These are phyloP conservation scores for Abelmoschus esculentus DNA, from an alignment of 345 rosid genomes.

Conservation along the genomic window DNA sequence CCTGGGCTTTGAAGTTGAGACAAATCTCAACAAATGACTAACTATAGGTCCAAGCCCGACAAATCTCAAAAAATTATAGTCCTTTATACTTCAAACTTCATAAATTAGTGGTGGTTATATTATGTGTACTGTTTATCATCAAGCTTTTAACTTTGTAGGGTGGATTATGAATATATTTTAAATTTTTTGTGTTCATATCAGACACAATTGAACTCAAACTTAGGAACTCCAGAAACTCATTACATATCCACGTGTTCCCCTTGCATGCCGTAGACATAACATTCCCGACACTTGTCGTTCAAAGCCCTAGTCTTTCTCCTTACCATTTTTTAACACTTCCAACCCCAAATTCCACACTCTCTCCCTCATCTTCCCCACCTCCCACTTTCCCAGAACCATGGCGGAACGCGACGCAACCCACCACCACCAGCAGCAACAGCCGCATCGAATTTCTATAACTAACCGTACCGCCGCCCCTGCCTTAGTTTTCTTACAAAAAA, in stretches of 20 bases:
- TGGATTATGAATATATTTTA: too few species aligned
- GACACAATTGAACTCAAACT: too few species aligned
- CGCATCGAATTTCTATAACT: slow-evolving; percentile 9
- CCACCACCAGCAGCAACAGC: background rate
- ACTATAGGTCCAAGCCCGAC: background rate
- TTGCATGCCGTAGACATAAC: slow-evolving; percentile 10
- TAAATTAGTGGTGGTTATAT: too few species aligned
- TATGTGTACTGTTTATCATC: too few species aligned
- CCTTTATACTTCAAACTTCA: too few species aligned
- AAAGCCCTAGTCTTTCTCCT: background rate
- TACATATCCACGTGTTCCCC: slow-evolving; percentile 22
- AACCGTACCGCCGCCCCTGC: slow-evolving; percentile 17
- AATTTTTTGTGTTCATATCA: too few species aligned
- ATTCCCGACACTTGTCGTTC: slow-evolving; percentile 18
- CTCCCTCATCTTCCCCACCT: background rate
- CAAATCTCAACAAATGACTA: background rate
- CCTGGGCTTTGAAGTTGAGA: background rate
- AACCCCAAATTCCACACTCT: background rate
- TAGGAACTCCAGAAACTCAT: background rate
- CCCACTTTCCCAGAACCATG: slow-evolving; percentile 13
- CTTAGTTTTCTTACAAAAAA: slow-evolving; percentile 31
- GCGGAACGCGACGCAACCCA: slow-evolving; percentile 17
- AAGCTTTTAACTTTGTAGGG: too few species aligned
- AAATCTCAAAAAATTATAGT: too few species aligned
- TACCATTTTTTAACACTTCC: background rate